phyloP scores from a whole-genome alignment of 2,329 filamentous ascomycete genomes.

The Exophiala dermatitidis region DNA sequence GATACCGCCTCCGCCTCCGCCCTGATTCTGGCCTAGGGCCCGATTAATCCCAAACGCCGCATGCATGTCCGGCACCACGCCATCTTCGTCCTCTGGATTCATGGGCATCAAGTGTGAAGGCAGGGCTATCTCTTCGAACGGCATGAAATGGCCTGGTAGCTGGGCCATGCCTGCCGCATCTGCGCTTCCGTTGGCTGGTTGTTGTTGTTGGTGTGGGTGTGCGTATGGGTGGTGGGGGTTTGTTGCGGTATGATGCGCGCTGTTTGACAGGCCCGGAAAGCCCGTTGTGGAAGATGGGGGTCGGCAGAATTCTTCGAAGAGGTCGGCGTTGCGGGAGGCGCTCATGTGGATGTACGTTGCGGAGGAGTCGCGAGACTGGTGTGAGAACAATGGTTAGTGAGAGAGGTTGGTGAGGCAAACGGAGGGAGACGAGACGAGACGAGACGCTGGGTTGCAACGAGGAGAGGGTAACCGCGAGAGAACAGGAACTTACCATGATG shows the following conservation, averaged over 20 bases:
- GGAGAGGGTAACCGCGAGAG: not conserved
- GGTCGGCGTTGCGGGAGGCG: conserved; percentile 42
- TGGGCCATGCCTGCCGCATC: conserved; percentile 22
- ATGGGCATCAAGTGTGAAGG: conserved; percentile 54
- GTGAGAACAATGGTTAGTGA: not conserved
- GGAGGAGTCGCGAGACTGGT: conserved; percentile 46
- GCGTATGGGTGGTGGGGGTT: not conserved
- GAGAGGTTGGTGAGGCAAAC: not conserved
- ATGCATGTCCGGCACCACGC: conserved; percentile 60
- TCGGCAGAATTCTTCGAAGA: conserved; percentile 46
- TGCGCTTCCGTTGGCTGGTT: conserved; percentile 2
- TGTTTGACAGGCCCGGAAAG: conserved; percentile 5
- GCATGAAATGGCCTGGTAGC: conserved; percentile 38
- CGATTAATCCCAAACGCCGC: conserved; percentile 60
- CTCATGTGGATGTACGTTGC: conserved; percentile 44
- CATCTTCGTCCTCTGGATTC: conserved; percentile 61
- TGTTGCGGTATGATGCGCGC: conserved; percentile 5
- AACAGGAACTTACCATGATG: no score
- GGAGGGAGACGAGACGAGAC: not conserved
- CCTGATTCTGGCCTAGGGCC: conserved; percentile 50
- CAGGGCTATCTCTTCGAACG: conserved; percentile 56
- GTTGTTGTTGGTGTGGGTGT: conserved; percentile 6
- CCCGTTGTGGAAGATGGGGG: conserved; percentile 33
- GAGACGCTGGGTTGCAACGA: not conserved
- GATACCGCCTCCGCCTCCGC: conserved; percentile 41